phyloP scores from a whole-genome alignment of 139 green algal species.

The Astrephomene gubernaculifera region DNA sequence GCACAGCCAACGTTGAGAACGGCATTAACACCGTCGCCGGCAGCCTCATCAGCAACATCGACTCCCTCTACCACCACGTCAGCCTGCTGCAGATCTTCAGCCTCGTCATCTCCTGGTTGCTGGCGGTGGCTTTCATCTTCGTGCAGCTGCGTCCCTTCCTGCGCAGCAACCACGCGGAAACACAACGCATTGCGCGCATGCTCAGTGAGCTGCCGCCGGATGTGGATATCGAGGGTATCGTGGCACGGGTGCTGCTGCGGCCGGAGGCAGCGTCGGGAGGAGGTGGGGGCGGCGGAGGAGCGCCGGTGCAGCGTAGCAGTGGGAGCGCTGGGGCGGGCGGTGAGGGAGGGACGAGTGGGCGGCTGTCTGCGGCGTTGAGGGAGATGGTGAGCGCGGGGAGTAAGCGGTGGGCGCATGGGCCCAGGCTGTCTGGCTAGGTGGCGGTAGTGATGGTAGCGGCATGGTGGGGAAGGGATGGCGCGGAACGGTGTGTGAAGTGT shows the following conservation, averaged over 20 bases:
- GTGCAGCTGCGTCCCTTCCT: constrained; percentile 34
- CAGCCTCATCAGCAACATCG: neutral
- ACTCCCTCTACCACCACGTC: neutral
- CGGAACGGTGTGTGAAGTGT: too few relatives aligned
- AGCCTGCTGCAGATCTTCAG: constrained; percentile 25
- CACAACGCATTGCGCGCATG: constrained; percentile 31
- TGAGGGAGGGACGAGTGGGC: too few relatives aligned
- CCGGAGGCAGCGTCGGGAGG: neutral
- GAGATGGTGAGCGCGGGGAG: too few relatives aligned
- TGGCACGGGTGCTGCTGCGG: constrained; percentile 12
- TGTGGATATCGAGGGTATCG: constrained; percentile 33
- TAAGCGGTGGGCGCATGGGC: too few relatives aligned
- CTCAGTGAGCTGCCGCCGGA: constrained; percentile 35
- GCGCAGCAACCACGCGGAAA: neutral
- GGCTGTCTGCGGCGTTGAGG: too few relatives aligned
- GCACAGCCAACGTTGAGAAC: constrained; percentile 19
- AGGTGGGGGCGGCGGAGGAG: neutral
- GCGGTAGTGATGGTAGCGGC: too few relatives aligned
- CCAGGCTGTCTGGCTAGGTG: too few relatives aligned
- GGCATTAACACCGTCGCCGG: neutral
- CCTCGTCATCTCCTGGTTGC: constrained; percentile 19
- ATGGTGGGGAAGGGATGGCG: too few relatives aligned
- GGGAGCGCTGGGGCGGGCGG: too few relatives aligned
- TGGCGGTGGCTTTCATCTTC: constrained; percentile 34
- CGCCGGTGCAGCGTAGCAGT: too few relatives aligned